phyloP scores from a whole-genome alignment of 495 filamentous ascomycete genomes.

The Entonaema liquescens region DNA sequence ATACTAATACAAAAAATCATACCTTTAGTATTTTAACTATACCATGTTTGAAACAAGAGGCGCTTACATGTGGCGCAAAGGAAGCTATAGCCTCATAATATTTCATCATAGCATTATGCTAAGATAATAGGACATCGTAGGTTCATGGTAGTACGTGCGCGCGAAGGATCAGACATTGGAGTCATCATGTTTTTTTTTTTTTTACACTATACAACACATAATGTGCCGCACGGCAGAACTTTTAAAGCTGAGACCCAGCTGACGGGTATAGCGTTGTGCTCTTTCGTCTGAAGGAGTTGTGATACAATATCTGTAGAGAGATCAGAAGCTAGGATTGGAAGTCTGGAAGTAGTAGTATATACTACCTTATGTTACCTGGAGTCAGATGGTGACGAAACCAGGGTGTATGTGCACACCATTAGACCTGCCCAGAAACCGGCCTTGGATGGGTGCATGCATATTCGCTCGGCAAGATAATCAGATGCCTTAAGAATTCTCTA shows the following conservation, averaged over 20 bases:
- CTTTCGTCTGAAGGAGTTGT: constrained; percentile 24
- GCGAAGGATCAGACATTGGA: constrained; percentile 37
- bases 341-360: constrained; percentile 6
- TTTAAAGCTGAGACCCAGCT: constrained; percentile 26
- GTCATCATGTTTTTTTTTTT: constrained; percentile 2
- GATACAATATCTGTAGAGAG: constrained; percentile 26
- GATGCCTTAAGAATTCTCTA: constrained; percentile 27
- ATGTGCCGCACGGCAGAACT: constrained; percentile 21
- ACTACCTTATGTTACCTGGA: constrained; percentile 19
- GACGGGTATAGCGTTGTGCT: constrained; percentile 16
- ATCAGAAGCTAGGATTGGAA: constrained; percentile 29
- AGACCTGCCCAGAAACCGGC: constrained; percentile 24
- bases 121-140: background rate
- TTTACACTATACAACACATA: too few species aligned
- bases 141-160: constrained; percentile 14
- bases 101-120: constrained; percentile 9
- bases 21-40: background rate
- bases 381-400: constrained; percentile 43
- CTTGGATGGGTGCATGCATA: constrained; percentile 34
- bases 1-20: background rate
- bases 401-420: constrained; percentile 39
- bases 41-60: constrained; percentile 1
- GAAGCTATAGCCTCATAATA: constrained; percentile 8
- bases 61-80: constrained; percentile 23
- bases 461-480: constrained; percentile 41